Evolutionary conservation across 441 rosid species (phyloP).

Genomic region (Metrosideros polymorpha): DNA sequence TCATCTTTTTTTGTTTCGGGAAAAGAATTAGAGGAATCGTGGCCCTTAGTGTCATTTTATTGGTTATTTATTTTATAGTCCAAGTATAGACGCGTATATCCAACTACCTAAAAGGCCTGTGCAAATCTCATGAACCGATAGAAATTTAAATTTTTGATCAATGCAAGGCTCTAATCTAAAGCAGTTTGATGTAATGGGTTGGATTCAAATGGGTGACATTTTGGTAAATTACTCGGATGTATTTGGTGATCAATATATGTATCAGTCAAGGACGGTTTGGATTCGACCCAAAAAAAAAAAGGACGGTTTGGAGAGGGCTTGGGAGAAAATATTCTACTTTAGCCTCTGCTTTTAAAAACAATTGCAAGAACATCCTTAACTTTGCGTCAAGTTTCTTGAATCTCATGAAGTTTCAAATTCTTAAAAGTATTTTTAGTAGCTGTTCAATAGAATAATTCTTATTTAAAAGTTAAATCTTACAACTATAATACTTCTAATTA

Average conservation of each 20-base stretch:
- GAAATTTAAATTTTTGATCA: not conserved
- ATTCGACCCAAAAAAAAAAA: no score
- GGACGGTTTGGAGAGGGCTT: no score
- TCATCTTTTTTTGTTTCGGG: no score
- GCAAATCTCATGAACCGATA: not conserved
- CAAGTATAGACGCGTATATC: rapidly evolving
- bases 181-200: not conserved
- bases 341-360: not conserved
- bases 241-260: not conserved
- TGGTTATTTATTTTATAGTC: not conserved
- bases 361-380: not conserved
- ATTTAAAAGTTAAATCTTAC: not conserved
- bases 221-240: not conserved
- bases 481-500: not conserved
- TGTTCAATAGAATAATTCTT: not conserved
- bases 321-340: no score
- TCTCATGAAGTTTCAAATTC: not conserved
- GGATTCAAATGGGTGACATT: not conserved
- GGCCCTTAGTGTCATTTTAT: no score
- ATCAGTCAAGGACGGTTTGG: not conserved
- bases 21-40: no score
- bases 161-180: not conserved
- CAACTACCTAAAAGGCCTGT: not conserved
- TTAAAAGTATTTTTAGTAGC: not conserved
- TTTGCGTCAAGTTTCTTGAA: not conserved